These are phyloP conservation scores for Neocucurbitaria cava DNA, from an alignment of 2,329 filamentous ascomycete genomes.

Conservation along the genomic window DNA sequence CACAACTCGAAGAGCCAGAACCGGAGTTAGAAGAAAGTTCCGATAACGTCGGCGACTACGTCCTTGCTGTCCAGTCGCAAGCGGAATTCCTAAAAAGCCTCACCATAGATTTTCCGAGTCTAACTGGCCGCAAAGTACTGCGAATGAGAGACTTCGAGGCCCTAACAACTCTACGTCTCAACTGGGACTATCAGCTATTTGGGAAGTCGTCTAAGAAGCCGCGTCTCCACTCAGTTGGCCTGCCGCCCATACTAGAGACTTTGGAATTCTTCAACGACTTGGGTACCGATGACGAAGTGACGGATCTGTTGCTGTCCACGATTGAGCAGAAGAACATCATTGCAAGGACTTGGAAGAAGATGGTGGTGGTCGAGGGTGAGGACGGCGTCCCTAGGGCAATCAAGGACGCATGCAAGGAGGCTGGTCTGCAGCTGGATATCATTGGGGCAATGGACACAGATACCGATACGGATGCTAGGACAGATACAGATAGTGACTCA, in stretches of 20 bases:
- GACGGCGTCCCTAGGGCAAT: conserved; percentile 27
- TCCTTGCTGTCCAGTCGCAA: conserved; percentile 37
- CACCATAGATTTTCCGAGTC: conserved; percentile 37
- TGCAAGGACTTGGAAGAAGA: conserved; percentile 30
- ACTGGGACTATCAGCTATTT: conserved; percentile 44
- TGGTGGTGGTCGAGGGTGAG: conserved; percentile 38
- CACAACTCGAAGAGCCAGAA: conserved; percentile 37
- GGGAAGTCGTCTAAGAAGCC: conserved; percentile 42
- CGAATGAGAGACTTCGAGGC: conserved; percentile 37
- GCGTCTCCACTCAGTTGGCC: conserved; percentile 38
- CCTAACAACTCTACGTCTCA: conserved; percentile 34
- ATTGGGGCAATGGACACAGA: conserved; percentile 57
- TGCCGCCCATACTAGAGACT: conserved; percentile 36
- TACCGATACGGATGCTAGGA: not conserved
- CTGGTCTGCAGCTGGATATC: conserved; percentile 41
- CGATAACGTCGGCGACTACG: conserved; percentile 43
- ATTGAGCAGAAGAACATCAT: conserved; percentile 38
- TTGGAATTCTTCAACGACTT: conserved; percentile 43
- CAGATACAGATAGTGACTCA: not conserved
- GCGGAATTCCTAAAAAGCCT: conserved; percentile 36
- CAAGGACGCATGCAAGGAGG: conserved; percentile 31
- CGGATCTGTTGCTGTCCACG: conserved; percentile 32
- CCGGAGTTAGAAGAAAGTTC: conserved; percentile 41
- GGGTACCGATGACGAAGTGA: conserved; percentile 40
- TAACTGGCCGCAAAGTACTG: conserved; percentile 37